These are phyloP conservation scores for Pelargonium myrrhifolium DNA, from an alignment of 441 rosid genomes.

Conservation along the genomic window DNA sequence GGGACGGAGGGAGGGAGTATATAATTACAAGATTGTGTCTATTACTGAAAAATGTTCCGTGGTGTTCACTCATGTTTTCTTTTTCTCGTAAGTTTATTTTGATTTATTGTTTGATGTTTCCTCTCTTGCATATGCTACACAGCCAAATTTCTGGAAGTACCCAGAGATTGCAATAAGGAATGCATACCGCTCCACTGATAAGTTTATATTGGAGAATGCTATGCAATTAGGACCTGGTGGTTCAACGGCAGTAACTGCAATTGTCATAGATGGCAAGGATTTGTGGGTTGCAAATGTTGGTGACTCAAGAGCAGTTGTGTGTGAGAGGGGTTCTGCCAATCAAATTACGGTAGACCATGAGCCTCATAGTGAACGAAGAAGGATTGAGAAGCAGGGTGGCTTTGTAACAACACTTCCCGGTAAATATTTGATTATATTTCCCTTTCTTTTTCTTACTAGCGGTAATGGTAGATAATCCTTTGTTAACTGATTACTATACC, in stretches of 20 bases:
- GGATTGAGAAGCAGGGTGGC: slow-evolving; percentile 56
- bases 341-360: slow-evolving; percentile 63
- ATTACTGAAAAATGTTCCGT: no score
- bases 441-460: slow-evolving; percentile 1
- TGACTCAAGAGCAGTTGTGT: slow-evolving; percentile 60
- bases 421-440: slow-evolving; percentile 8
- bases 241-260: slow-evolving; percentile 64
- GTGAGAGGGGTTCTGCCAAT: slow-evolving; percentile 52
- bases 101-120: neutral
- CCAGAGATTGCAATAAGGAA: slow-evolving; percentile 39
- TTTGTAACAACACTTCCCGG: slow-evolving; percentile 56
- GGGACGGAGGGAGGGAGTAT: no score
- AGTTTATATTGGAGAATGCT: slow-evolving; percentile 37
- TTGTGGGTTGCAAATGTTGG: slow-evolving; percentile 62
- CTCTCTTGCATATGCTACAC: slow-evolving; percentile 10
- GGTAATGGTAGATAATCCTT: no score
- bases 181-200: slow-evolving; percentile 49
- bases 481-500: no score
- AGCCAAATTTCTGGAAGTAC: slow-evolving; percentile 49
- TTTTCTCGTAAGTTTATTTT: neutral
- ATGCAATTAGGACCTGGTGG: slow-evolving; percentile 61
- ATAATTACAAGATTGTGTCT: no score
- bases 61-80: no score
- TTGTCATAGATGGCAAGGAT: slow-evolving; percentile 51
- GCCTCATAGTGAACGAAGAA: slow-evolving; percentile 42